Base-by-base conservation (phyloP, 345 rosid species). In the Citrus inodora region DNA sequence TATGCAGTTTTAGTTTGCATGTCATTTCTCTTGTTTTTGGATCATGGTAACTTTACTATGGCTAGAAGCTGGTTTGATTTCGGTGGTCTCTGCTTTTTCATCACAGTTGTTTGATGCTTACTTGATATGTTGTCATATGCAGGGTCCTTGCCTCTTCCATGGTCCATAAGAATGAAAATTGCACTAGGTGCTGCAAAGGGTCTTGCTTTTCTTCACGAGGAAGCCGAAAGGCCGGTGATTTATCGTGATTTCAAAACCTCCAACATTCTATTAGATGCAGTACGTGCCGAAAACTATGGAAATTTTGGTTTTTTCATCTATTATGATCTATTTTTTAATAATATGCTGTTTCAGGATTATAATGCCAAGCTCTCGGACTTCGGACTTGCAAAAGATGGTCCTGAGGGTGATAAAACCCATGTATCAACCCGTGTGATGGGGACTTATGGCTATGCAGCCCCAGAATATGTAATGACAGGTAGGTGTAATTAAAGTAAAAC, bases 401-500 rank as follows among this genome's bases (percentile, higher is more conserved):
- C 99, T 27, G 98, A 95, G 81, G 99, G 95, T 75, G 99, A 93
- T 66, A 92, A 95, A 85, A 95, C 99, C 25, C 99, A 95, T 84
- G 99, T 95, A 42, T 95, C 99, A 35, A 95, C 99, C 67, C 92
- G 98, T 24, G 98, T 95, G 62, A 95, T 95, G 98, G 99, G 98
- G 63, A 95, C 99, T 14, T 92, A 95, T 79, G 99, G 99, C 32
- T 95, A 95, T 71, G 99, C 99, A 48, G 99, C 99, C 55, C 99
- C 99, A 0, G 98, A 95, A 85, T 95, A 95, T 81, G 99, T 95
- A 67, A 95, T 95, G 99, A 96, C 97, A 5, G 99, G 99, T 96
- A 82, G 70, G 92, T 78, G 32, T 62, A 32, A 63, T 75, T 73
- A 53, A 68, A 76, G 67, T 58, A 32, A 68, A 60, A 42, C 53